Evolutionary conservation across 345 rosid species (phyloP).

Genomic region (Dimocarpus longan): DNA sequence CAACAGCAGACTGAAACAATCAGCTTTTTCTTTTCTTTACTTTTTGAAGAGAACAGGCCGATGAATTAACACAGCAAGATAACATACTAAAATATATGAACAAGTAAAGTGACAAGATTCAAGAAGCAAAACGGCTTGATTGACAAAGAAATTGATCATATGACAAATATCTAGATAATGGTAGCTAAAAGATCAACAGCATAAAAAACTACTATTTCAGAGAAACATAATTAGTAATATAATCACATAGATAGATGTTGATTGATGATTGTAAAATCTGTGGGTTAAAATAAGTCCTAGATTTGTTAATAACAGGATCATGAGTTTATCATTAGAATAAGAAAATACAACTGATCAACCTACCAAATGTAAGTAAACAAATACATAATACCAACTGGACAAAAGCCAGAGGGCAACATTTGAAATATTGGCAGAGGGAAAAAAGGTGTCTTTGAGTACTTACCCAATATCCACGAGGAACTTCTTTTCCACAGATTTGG

Average conservation of each 20-base stretch:
- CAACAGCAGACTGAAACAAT: slow-evolving; percentile 17
- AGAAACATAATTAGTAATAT: neutral
- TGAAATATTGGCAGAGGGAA: neutral
- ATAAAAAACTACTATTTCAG: neutral
- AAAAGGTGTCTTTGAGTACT: slow-evolving; percentile 21
- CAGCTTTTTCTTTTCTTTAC: slow-evolving; percentile 5
- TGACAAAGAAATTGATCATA: slow-evolving; percentile 3
- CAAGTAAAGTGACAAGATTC: slow-evolving; percentile 2
- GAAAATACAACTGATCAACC: neutral
- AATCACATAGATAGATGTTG: neutral
- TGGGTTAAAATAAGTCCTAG: neutral
- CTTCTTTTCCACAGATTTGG: slow-evolving; percentile 88
- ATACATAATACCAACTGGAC: neutral
- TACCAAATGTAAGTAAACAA: neutral
- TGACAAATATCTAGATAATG: neutral
- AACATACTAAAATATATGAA: slow-evolving; percentile 2
- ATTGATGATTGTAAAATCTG: neutral
- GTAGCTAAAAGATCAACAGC: neutral
- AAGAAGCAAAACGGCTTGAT: neutral
- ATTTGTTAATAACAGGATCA: neutral
- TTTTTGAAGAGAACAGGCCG: neutral
- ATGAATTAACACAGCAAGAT: neutral
- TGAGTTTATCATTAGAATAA: neutral
- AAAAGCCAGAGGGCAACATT: neutral
- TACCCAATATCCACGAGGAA: slow-evolving; percentile 99